Evolutionary conservation across 2,329 filamentous ascomycete genomes (phyloP), one percentile per base, ranked within the genome.

Genomic region (Aspergillus oerlinghausenensis): DNA sequence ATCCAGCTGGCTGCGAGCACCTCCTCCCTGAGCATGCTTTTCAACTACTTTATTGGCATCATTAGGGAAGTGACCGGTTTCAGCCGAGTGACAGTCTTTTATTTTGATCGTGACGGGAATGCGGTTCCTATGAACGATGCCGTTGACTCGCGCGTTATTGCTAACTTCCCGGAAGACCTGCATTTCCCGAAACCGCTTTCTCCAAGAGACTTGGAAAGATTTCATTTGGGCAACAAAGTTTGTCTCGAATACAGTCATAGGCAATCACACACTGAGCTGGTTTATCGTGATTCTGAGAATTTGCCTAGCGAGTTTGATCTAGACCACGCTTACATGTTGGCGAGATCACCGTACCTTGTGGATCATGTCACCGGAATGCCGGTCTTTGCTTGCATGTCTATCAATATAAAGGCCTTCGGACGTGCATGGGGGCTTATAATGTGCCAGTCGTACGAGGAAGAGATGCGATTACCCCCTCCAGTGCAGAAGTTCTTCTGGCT

Each of bases 341-440:
- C 92, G 3, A 72, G 71, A 60, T 96, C 96, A 84, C 95, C 90
- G 0, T 91, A 92, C 0, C 92, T 96, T 45, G 73, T 96, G 54
- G 95, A 95, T 67, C 96, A 96, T 65, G 79, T 96, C 3, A 82
- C 78, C 4, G 91, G 96, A 68, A 96, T 96, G 92, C 87, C 87
- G 6, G 91, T 96, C 0, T 85, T 91, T n/a, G 90, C 90, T 0
- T 95, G 90, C 62, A 96, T 96, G 91, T 96, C 91, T 0, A 92
- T 96, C 59, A 95, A 90, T 1, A 89, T 96, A 67, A 94, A 91
- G 61, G 89, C 89, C 0, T 94, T 95, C 64, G 81, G 84, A 63
- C 88, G 95, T 64, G 76, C 96, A 0, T 96, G 92, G 92, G 92
- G 92, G 0, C 76, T 96, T 28, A 91, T 96, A 42, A 86, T 90